These are phyloP conservation scores for Pseudozyma tsukubaensis DNA, from an alignment of 1,284 basidiomycete genomes.

Conservation along the genomic window DNA sequence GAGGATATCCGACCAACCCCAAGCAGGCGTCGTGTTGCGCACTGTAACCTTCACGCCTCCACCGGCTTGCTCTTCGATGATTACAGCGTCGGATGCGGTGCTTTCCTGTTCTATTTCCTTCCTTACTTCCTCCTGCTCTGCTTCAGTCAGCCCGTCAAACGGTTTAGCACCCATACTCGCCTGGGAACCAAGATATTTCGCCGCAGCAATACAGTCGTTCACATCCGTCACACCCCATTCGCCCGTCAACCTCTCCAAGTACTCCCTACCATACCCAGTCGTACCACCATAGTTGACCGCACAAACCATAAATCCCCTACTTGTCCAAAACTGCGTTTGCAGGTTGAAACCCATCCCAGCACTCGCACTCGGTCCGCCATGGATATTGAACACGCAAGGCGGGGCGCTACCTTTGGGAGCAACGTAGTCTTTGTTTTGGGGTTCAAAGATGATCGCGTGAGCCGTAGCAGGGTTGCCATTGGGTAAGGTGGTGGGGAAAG, in stretches of 20 bases:
- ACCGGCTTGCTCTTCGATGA: conserved; percentile 10
- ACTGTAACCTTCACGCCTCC: conserved; percentile 43
- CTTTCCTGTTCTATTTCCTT: conserved; percentile 6
- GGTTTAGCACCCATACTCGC: conserved; percentile 15
- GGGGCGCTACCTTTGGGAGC: conserved; percentile 74
- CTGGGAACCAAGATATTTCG: conserved; percentile 71
- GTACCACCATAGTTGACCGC: conserved; percentile 80
- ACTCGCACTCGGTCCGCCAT: conserved; percentile 77
- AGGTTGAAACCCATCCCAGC: conserved; percentile 71
- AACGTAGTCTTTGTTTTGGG: conserved; percentile 74
- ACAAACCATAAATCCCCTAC: conserved; percentile 71
- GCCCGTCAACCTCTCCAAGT: conserved; percentile 73
- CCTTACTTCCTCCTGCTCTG: conserved; percentile 23
- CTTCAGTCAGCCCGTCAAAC: conserved; percentile 18
- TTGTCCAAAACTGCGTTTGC: conserved; percentile 73
- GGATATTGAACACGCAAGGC: conserved; percentile 75
- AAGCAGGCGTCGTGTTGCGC: conserved; percentile 16
- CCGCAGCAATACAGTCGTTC: conserved; percentile 74
- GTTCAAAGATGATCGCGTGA: conserved; percentile 75
- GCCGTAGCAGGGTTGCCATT: conserved; percentile 44
- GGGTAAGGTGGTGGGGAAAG: conserved; percentile 58
- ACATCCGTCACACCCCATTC: conserved; percentile 80
- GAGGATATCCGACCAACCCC: conserved; percentile 21
- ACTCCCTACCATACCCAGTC: conserved; percentile 72
- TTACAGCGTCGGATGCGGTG: not conserved